These are phyloP conservation scores for Psilocybe tampanensis DNA, from an alignment of 768 basidiomycete genomes.

Conservation along the genomic window DNA sequence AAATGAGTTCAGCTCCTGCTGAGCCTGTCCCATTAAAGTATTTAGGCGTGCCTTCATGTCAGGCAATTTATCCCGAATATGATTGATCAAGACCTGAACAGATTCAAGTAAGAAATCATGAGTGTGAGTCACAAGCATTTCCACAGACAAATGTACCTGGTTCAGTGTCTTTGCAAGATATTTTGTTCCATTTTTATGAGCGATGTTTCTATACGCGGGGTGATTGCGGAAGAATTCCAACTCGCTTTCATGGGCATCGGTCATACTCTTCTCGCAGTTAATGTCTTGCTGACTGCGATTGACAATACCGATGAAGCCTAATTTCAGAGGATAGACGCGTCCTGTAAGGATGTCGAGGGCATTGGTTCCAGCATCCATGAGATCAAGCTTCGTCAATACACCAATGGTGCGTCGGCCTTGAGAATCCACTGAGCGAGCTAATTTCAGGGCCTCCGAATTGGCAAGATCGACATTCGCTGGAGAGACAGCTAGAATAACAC, in stretches of 20 bases:
- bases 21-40: slow-evolving; percentile 98
- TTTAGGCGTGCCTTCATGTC: slow-evolving; percentile 99
- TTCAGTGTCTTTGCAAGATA: slow-evolving; percentile 93
- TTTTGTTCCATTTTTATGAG: slow-evolving; percentile 97
- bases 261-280: slow-evolving; percentile 82
- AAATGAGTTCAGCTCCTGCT: slow-evolving; percentile 96
- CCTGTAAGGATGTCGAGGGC: slow-evolving; percentile 95
- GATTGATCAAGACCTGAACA: slow-evolving; percentile 87
- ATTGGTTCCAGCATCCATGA: slow-evolving; percentile 99
- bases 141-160: slow-evolving; percentile 54
- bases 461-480: slow-evolving; percentile 98
- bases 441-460: slow-evolving; percentile 96
- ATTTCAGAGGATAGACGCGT: slow-evolving; percentile 95
- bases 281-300: slow-evolving; percentile 99
- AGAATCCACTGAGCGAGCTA: slow-evolving; percentile 93
- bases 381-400: slow-evolving; percentile 94
- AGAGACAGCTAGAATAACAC: slow-evolving; percentile 96
- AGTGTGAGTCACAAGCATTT: background rate
- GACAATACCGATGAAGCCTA: slow-evolving; percentile 98
- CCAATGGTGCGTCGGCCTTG: slow-evolving; percentile 97
- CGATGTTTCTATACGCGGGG: slow-evolving; percentile 90
- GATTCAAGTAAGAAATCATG: background rate
- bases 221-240: slow-evolving; percentile 91
- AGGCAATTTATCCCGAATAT: slow-evolving; percentile 97
- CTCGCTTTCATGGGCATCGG: slow-evolving; percentile 83